These are phyloP conservation scores for Monilinia fructicola DNA, from an alignment of 2,329 filamentous ascomycete species.

Conservation along the genomic window DNA sequence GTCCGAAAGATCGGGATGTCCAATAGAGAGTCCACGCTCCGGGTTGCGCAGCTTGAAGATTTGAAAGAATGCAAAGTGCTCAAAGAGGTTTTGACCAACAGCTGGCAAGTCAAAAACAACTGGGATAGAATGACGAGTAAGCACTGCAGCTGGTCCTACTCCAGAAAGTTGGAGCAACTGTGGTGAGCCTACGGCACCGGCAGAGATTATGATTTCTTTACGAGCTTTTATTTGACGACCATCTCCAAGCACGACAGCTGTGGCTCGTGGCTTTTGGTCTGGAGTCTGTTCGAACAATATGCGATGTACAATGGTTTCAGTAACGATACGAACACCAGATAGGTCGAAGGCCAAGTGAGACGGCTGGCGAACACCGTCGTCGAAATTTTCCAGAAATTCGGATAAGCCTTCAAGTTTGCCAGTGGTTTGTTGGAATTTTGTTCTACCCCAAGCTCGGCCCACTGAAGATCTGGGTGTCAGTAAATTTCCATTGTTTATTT, in stretches of 20 bases:
- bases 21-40: neutral
- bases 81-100: neutral
- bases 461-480: too few relatives aligned
- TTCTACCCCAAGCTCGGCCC: too few relatives aligned
- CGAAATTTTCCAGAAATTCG: conserved; percentile 40
- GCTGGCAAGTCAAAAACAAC: neutral
- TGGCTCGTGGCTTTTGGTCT: conserved; percentile 10
- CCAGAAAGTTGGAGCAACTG: neutral
- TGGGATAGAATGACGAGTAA: neutral
- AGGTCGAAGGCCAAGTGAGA: conserved; percentile 37
- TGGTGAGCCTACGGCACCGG: neutral
- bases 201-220: neutral
- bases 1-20: neutral
- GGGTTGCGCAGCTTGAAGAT: neutral
- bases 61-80: neutral
- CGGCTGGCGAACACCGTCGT: conserved; percentile 37
- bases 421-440: conserved; percentile 29
- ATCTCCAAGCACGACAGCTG: conserved; percentile 24
- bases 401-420: conserved; percentile 39
- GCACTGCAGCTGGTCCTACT: neutral
- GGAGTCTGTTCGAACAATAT: conserved; percentile 30
- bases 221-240: neutral
- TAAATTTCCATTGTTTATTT: too few relatives aligned
- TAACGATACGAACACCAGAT: conserved; percentile 33
- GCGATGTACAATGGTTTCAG: conserved; percentile 33